These are phyloP conservation scores for Fusarium keratoplasticum DNA, from an alignment of 2,329 filamentous ascomycete species.

Conservation along the genomic window DNA sequence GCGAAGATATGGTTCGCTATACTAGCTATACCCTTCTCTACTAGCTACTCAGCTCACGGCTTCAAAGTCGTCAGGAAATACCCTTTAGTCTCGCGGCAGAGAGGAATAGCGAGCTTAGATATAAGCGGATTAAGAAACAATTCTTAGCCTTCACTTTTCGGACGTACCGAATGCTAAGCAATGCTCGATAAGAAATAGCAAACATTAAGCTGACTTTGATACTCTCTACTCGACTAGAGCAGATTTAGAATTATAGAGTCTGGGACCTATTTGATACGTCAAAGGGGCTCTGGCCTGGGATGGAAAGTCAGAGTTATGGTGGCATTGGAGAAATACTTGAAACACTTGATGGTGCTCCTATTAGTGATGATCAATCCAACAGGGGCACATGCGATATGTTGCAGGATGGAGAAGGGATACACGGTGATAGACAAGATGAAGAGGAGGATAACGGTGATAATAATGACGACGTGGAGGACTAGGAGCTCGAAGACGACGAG, in stretches of 20 bases:
- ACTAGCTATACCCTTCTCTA: not conserved
- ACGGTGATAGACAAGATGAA: not conserved
- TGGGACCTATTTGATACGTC: not conserved
- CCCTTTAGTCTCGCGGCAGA: too few species aligned
- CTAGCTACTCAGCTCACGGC: not conserved
- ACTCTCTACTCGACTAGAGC: not conserved
- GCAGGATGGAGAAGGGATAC: not conserved
- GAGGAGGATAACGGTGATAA: not conserved
- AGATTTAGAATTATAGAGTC: not conserved
- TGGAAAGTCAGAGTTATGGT: not conserved
- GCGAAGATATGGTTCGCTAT: not conserved
- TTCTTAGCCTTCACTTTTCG: not conserved
- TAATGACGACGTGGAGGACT: not conserved
- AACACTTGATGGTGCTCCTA: too few species aligned
- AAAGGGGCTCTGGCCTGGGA: not conserved
- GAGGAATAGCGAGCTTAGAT: not conserved
- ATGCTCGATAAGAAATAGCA: not conserved
- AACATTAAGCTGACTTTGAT: not conserved
- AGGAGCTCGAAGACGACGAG: not conserved
- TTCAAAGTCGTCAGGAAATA: not conserved
- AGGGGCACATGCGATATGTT: not conserved
- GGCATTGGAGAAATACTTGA: not conserved
- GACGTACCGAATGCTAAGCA: not conserved
- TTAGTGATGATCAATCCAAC: not conserved
- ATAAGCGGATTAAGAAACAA: not conserved